Evolutionary conservation across 768 basidiomycete species (phyloP), one percentile per base, ranked within the genome.

Genomic region (Ramaria sp.): DNA sequence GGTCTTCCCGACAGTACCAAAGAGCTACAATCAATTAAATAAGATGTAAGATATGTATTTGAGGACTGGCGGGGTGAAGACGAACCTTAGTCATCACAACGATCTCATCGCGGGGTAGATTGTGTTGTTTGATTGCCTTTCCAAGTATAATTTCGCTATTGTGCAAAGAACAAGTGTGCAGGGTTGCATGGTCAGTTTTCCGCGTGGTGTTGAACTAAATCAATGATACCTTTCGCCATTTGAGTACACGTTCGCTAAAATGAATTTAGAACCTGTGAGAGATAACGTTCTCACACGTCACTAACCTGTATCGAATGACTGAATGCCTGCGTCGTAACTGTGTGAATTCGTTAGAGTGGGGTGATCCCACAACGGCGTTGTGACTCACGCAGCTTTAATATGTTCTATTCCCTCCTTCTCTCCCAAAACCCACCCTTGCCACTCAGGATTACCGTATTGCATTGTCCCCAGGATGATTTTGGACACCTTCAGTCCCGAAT

Each of bases 401-500:
- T 47, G 45, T 13, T 47, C 45, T 16, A 47, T 27, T 15, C 45
- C 45, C 24, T 47, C 45, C 45, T 47, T 47, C 8, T 78, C 75
- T 2, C 69, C 71, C 22, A 76, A 58, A 7, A 79, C 71, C 79
- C 79, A 81, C 3, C 64, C 61, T 59, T 78, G 72, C 76, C 80
- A 82, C 12, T 75, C 70, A 12, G 73, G 67, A 9, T 62, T 63
- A 24, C 76, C 81, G 59, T 81, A 83, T n/a, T 71, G 69, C 81
- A 82, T 80, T 37, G 73, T 75, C 1, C 83, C 84, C 0, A 85
- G 69, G 39, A 85, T 82, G 48, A 84, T 71, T 65, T 73, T 78
- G 24, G 82, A 83, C 0, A 85, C 75, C 62, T 83, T 78, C 39
- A 81, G 65, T 2, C 81, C 82, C 0, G 78, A 80, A 9, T 34